Evolutionary conservation across 2,329 filamentous ascomycete species (phyloP).

Genomic region (Eurotiales sp.): DNA sequence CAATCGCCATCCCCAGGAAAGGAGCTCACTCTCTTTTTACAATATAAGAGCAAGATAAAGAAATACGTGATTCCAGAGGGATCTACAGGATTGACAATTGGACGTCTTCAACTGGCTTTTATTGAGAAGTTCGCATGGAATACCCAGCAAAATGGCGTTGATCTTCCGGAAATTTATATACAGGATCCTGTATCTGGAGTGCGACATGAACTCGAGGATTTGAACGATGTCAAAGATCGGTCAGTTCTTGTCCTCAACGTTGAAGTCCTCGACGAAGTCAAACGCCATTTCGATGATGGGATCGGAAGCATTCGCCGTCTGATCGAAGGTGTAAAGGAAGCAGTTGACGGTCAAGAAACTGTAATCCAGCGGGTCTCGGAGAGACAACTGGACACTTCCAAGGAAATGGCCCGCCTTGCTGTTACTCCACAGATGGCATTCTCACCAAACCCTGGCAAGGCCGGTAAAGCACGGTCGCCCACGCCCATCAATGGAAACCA

Average conservation of each 20-base stretch:
- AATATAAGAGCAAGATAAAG: constrained; percentile 96
- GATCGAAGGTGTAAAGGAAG: constrained; percentile 80
- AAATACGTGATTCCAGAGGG: constrained; percentile 89
- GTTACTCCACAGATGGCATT: constrained; percentile 42
- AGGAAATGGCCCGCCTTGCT: constrained; percentile 71
- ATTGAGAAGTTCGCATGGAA: constrained; percentile 99
- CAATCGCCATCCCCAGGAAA: constrained; percentile 65
- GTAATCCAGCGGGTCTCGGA: constrained; percentile 85
- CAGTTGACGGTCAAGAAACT: constrained; percentile 76
- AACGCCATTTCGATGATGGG: constrained; percentile 91
- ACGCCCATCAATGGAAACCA: constrained; percentile 54
- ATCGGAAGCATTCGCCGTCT: constrained; percentile 74
- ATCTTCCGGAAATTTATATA: constrained; percentile 95
- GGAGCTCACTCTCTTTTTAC: constrained; percentile 87
- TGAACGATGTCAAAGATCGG: constrained; percentile 88
- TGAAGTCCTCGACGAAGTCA: constrained; percentile 91
- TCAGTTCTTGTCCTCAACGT: constrained; percentile 94
- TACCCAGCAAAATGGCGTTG: constrained; percentile 86
- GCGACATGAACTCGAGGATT: constrained; percentile 92
- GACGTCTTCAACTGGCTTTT: constrained; percentile 86
- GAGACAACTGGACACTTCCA: constrained; percentile 81
- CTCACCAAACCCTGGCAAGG: constrained; percentile 29
- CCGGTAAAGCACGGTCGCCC: constrained; percentile 18
- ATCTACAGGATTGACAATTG: constrained; percentile 77
- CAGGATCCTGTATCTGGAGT: constrained; percentile 94